Conservation (phyloP, 1,139 yeast genomes). For the Suhomyces atakaporum region DNA sequence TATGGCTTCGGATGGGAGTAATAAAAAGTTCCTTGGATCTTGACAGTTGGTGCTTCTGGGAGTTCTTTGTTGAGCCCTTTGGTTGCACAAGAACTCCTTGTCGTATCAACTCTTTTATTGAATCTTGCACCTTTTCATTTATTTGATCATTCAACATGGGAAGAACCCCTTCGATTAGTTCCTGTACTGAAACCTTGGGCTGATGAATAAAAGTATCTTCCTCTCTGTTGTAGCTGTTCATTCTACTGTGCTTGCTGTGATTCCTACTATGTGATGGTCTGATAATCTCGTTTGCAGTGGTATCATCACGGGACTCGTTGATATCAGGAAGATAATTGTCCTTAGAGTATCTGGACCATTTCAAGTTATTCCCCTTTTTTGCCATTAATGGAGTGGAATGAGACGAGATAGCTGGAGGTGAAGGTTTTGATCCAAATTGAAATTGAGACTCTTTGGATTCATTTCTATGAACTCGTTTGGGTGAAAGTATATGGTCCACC, state of each 20-base stretch:
- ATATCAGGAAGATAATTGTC: constrained; percentile 12
- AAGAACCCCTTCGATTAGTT: constrained; percentile 10
- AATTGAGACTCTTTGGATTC: too few species aligned
- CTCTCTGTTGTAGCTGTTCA: constrained; percentile 11
- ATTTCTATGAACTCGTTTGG: neutral
- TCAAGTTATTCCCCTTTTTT: constrained; percentile 11
- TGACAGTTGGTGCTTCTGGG: neutral
- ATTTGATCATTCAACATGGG: constrained; percentile 13
- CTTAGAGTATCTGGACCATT: constrained; percentile 11
- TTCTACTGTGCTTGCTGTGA: constrained; percentile 10
- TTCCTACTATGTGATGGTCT: constrained; percentile 12
- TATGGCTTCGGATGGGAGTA: constrained; percentile 14
- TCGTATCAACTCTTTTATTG: constrained; percentile 7
- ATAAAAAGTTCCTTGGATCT: constrained; percentile 9
- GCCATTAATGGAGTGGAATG: constrained; percentile 35
- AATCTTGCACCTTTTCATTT: constrained; percentile 10
- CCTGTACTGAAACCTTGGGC: constrained; percentile 11
- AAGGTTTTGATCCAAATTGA: constrained; percentile 1
- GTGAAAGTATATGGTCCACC: constrained; percentile 3
- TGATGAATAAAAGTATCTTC: constrained; percentile 11
- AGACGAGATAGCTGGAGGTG: constrained; percentile 22
- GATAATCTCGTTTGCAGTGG: constrained; percentile 18
- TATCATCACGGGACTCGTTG: constrained; percentile 18
- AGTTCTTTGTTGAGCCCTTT: neutral
- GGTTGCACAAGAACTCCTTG: neutral